Evolutionary conservation across 192 early-diverging fungal genomes (phyloP).

Genomic region (Podila minutissima): DNA sequence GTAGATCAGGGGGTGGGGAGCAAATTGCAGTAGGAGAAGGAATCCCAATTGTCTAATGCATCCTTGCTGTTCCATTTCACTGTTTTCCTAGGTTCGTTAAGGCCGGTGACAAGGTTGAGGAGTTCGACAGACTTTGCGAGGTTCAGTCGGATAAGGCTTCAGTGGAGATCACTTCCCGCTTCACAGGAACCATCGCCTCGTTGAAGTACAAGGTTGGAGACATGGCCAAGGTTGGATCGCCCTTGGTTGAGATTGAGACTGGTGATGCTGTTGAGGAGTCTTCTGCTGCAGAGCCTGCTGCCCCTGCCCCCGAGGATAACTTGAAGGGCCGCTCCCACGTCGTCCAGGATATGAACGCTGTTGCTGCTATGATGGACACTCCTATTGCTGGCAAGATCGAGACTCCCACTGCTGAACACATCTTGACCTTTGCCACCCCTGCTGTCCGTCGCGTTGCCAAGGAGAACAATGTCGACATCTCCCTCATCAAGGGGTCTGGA

Average conservation of each 20-base stretch:
- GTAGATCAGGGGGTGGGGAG: neutral
- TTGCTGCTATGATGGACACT: slow-evolving; percentile 37
- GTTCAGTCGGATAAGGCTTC: slow-evolving; percentile 99
- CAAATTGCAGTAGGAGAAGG: neutral
- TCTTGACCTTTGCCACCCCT: slow-evolving; percentile 78
- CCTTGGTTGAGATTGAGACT: slow-evolving; percentile 88
- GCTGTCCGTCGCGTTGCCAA: slow-evolving; percentile 89
- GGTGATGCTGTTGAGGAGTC: slow-evolving; percentile 51
- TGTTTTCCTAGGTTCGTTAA: slow-evolving; percentile 83
- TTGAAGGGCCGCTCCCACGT: slow-evolving; percentile 41
- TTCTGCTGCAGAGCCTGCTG: slow-evolving; percentile 14
- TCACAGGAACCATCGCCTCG: slow-evolving; percentile 83
- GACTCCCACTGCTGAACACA: slow-evolving; percentile 35
- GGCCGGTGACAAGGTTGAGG: slow-evolving; percentile 84
- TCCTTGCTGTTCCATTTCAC: neutral
- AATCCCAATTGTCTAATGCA: neutral
- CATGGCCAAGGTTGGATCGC: slow-evolving; percentile 91
- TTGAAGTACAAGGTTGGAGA: slow-evolving; percentile 87
- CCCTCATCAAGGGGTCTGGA: slow-evolving; percentile 78
- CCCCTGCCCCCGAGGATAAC: slow-evolving; percentile 20
- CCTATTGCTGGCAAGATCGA: slow-evolving; percentile 3
- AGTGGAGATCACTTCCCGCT: slow-evolving; percentile 98
- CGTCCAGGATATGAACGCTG: slow-evolving; percentile 43
- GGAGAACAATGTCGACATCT: slow-evolving; percentile 82
- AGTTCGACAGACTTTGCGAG: slow-evolving; percentile 97